Base-by-base conservation (phyloP, 345 rosid genomes). In the Corchorus olitorius region DNA sequence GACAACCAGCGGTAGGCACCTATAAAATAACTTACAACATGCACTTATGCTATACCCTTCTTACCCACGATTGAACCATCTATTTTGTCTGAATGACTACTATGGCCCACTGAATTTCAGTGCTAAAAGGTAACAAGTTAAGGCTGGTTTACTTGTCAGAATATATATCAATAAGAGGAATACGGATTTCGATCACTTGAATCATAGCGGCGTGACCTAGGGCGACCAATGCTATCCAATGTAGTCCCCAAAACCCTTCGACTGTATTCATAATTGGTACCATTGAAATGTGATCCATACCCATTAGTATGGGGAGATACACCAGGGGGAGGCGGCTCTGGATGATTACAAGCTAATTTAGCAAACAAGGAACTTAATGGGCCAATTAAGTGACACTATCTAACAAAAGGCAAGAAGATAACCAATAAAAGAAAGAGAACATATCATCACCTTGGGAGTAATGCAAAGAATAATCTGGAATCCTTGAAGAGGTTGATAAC, bases 191-290 rank as follows among this genome's bases (percentile, higher is more conserved):
- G 78, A 39, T 84, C 79, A 84, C 84, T 85, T 19, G 85, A 48
- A 49, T 82, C 87, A 80, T 82, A 81, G 78, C 89, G 89, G 53
- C 84, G 81, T 37, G 92, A 87, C 84, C 93, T 90, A 83, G 84
- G 43, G 55, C 82, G 92, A 75, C 81, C 86, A 84, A 76, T 75
- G 74, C 71, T 80, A 79, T 94, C 95, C 85, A 83, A 60, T 54
- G 88, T 34, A 16, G 90, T 74, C 76, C 96, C 90, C n/a, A 81
- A 82, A 83, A 77, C 82, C 83, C 97, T 89, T 77, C 88, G 87
- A 86, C 88, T 86, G 80, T 82, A 85, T 71, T 87, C 92, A 80
- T 87, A 86, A 82, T 86, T 80, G 41, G 75, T 74, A 72, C 81
- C 87, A 84, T 75, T 77, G 80, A 74, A 70, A 78, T 67, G 86